Percentiles rank a stretch among this genome's conserved stretches.
phyloP scores from a whole-genome alignment of 768 basidiomycete genomes.

The Trametopsis cervina region DNA sequence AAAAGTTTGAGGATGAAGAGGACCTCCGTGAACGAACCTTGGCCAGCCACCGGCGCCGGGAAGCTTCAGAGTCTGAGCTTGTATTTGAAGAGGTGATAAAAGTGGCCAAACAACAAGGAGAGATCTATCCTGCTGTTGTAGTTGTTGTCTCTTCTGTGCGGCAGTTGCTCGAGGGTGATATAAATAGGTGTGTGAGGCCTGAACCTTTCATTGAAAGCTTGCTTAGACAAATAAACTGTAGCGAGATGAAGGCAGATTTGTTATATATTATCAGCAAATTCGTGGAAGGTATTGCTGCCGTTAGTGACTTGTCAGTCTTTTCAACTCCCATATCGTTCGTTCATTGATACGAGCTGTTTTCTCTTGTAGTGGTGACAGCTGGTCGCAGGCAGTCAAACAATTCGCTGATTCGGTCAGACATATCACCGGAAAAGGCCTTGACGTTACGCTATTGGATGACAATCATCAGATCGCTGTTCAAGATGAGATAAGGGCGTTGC shows the following conservation, averaged over 20 bases:
- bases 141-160: conserved; percentile 52
- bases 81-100: conserved; percentile 55
- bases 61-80: conserved; percentile 42
- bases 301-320: conserved; percentile 56
- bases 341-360: no score
- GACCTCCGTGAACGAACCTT: conserved; percentile 61
- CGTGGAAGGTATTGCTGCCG: conserved; percentile 47
- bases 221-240: conserved; percentile 19
- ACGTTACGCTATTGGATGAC: conserved; percentile 39
- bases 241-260: conserved; percentile 55
- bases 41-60: conserved; percentile 20
- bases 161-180: conserved; percentile 48
- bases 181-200: conserved; percentile 62
- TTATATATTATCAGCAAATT: conserved; percentile 59
- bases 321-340: neutral
- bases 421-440: conserved; percentile 57
- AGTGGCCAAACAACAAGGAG: conserved; percentile 53
- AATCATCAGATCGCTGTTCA: conserved; percentile 39
- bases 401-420: conserved; percentile 57
- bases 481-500: conserved; percentile 55
- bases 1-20: conserved; percentile 86
- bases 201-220: conserved; percentile 10
- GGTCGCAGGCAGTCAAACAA: conserved; percentile 53
- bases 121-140: conserved; percentile 55
- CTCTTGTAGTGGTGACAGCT: conserved; percentile 60